Evolutionary conservation across 768 basidiomycete genomes (phyloP).

Genomic region (Calocybe indica): DNA sequence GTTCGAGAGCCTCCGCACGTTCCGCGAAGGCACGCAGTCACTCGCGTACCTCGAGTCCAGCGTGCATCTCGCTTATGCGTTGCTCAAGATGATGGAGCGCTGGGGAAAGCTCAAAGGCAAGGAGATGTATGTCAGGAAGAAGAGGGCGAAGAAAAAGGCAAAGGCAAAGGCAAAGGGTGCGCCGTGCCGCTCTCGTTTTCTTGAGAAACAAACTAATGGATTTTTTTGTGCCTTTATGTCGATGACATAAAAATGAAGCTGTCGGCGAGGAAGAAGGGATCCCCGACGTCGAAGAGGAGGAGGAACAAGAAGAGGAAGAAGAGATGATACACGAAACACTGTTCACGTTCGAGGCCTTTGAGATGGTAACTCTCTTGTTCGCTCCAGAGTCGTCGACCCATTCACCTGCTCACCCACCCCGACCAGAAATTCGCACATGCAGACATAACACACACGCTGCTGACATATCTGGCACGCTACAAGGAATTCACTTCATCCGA

Average conservation of each 20-base stretch:
- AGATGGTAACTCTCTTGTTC: constrained; percentile 53
- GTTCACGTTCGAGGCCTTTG: constrained; percentile 90
- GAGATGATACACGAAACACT: constrained; percentile 74
- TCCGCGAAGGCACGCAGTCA: constrained; percentile 75
- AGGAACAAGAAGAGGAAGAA: constrained; percentile 51
- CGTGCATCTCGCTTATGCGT: constrained; percentile 74
- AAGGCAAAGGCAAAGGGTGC: constrained; percentile 32
- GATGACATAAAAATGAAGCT: constrained; percentile 6
- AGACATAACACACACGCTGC: constrained; percentile 77
- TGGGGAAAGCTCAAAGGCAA: constrained; percentile 71
- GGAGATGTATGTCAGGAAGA: constrained; percentile 75
- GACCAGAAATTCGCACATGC: constrained; percentile 83
- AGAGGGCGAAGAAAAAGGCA: constrained; percentile 47
- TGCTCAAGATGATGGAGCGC: constrained; percentile 86
- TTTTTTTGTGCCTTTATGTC: no score
- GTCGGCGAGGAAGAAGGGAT: constrained; percentile 53
- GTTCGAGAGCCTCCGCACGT: constrained; percentile 67
- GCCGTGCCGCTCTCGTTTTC: no score
- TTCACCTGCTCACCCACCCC: background rate
- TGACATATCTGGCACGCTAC: constrained; percentile 80
- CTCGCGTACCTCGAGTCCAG: constrained; percentile 83
- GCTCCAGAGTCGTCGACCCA: constrained; percentile 1
- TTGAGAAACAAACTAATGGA: no score
- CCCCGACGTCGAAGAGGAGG: constrained; percentile 65
- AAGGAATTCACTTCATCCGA: constrained; percentile 75